Base-by-base conservation (phyloP, 352 stramenopile genomes). In the Phytophthora foliorum region DNA sequence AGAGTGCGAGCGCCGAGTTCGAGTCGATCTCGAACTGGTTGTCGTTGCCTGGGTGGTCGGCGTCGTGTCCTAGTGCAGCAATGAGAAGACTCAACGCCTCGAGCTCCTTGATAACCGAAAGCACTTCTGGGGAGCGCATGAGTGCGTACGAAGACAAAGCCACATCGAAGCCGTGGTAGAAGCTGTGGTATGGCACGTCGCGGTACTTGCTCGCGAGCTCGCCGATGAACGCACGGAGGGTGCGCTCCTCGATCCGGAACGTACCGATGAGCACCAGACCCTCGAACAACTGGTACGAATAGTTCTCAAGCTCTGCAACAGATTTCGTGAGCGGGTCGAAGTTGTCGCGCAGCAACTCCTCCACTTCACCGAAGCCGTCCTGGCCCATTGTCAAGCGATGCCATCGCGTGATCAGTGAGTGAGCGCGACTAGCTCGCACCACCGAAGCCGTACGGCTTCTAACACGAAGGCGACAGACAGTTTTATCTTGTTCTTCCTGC, bases 1-100 rank as follows among this genome's bases (percentile, higher is more conserved):
- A 91, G 14, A 97, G 71, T 7, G 92, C 91, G 13, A 97, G 74
- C 6, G 71, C 38, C 11, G 89, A 94, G 57, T 73, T 82, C 7
- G 85, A 91, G 57, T 93, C 86, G 24, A 97, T 79, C 67, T 98
- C 84, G 49, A 97, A 98, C 67, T 91, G 81, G 62, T 98, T 98
- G 75, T 94, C 89, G 63, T 95, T 92, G 13, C 90, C 91, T 1
- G 90, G 90, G 48, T 98, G 92, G 50, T 96, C 91, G 8, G 93
- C 76, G 41, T 98, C 92, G 64, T 98, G 92, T 0, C 88, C 83
- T 14, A 97, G 78, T 9, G 86, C 85, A 6, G 86, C 89, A n/a
- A 97, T 57, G 16, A 98, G 57, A 6, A 97, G 58, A 39, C 86
- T 90, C 6, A 97, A 71, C 24, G 83, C 82, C 32, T 96, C 83